Evolutionary conservation across 1,139 yeast species (phyloP), one percentile per base, ranked within the genome.

Genomic region (Entelexis sorbosivorans): DNA sequence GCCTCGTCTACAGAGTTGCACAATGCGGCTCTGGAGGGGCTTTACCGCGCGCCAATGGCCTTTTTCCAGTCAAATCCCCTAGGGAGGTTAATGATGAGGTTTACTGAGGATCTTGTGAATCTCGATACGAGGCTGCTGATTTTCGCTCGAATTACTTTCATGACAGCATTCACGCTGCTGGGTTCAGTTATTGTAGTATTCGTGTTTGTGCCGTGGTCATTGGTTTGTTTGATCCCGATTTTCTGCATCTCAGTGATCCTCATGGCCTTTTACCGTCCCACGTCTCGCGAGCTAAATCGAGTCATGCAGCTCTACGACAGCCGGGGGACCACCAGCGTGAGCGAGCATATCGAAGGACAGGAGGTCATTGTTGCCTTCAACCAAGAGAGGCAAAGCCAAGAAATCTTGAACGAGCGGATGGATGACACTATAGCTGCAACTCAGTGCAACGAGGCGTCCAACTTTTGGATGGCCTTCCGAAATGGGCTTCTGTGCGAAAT

Each of bases 221-320:
- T 54, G 17, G 42, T 61, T n/a, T 55, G 58, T 10, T 51, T 63
- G 6, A 53, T 56, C 3, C 65, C 65, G 0, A 52, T 63, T 13
- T 17, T 55, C 26, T 6, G 52, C 19, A 19, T 52, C 3, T 44
- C 79, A 3, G 19, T 35, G 14, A 38, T 56, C 7, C 44, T 55
- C 8, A 16, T 54, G 44, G 49, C 48, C 28, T 82, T 73, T 61
- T 84, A 82, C 62, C 86, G 84, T 63, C 80, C 78, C 51, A 78
- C 87, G n/a, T 79, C 89, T n/a, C 75, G 94, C 64, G 95, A 86
- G 64, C 69, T 86, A 55, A 86, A 86, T 65, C 76, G 95, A 61
- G 67, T 86, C 59, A 94, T 86, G 64, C 85, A 94, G 4, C 63
- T 76, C 10, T 75, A 80, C 61, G 74, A 95, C 62, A 85, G 95